Evolutionary conservation across 768 basidiomycete genomes (phyloP).

Genomic region (Boletellus sp.): DNA sequence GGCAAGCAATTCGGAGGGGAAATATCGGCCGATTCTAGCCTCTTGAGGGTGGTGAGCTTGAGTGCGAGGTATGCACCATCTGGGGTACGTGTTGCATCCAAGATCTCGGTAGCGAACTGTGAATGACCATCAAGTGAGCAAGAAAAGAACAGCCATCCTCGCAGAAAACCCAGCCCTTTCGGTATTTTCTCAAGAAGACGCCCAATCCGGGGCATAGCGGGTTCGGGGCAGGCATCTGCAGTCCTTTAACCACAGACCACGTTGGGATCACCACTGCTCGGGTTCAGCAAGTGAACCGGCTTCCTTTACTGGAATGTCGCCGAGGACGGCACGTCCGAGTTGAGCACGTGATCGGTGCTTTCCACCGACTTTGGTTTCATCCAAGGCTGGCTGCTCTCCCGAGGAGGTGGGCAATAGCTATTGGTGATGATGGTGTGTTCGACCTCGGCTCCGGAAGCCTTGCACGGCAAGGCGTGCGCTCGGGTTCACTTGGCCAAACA

Average conservation of each 20-base stretch:
- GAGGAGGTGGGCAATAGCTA: no score
- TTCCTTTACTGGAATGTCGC: background rate
- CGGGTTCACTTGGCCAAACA: no score
- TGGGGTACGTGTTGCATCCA: conserved; percentile 27
- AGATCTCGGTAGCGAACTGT: conserved; percentile 1
- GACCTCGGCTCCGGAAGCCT: no score
- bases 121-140: conserved; percentile 8
- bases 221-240: conserved; percentile 2
- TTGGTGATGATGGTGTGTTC: no score
- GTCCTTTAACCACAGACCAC: background rate
- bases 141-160: conserved; percentile 11
- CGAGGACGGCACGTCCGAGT: background rate
- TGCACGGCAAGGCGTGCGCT: no score
- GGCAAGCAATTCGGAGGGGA: background rate
- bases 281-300: background rate
- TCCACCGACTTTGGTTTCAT: no score
- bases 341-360: background rate
- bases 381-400: no score
- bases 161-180: background rate
- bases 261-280: conserved; percentile 2
- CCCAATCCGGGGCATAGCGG: conserved; percentile 10
- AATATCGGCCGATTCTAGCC: conserved; percentile 24
- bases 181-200: conserved; percentile 3
- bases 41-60: conserved; percentile 28
- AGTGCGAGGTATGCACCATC: conserved; percentile 29